These are phyloP conservation scores for Nymphaea thermarum DNA, from an alignment of 164 flowering plant genomes.

Conservation along the genomic window DNA sequence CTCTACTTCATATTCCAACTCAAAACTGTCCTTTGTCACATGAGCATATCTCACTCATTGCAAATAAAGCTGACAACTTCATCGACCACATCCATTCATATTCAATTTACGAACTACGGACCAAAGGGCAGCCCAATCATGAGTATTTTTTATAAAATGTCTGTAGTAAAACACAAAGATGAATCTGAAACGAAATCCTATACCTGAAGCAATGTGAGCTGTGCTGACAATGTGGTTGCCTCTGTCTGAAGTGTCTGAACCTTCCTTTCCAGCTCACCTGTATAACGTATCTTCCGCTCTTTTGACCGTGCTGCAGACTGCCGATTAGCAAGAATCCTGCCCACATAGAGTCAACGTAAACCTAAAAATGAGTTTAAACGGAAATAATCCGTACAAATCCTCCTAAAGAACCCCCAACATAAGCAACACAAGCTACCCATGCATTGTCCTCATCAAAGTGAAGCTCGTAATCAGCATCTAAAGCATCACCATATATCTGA, in stretches of 20 bases:
- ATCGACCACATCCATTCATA: too few species aligned
- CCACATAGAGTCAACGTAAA: neutral
- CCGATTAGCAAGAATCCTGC: slow-evolving; percentile 88
- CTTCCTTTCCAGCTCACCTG: slow-evolving; percentile 19
- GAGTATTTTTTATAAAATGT: too few species aligned
- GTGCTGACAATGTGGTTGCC: slow-evolving; percentile 18
- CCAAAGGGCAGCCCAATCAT: too few species aligned
- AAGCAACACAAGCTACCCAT: too few species aligned
- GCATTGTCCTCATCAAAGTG: too few species aligned
- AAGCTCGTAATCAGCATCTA: neutral
- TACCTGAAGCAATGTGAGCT: slow-evolving; percentile 76
- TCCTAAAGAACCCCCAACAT: too few species aligned
- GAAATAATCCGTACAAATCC: neutral
- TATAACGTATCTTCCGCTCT: slow-evolving; percentile 77
- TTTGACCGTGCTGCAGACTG: slow-evolving; percentile 95
- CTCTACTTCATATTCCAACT: too few species aligned
- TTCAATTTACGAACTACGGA: too few species aligned
- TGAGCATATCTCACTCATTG: too few species aligned
- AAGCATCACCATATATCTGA: neutral
- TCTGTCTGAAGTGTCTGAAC: slow-evolving; percentile 17
- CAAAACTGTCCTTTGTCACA: too few species aligned
- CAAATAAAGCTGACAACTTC: too few species aligned
- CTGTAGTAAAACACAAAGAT: too few species aligned
- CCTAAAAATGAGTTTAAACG: neutral
- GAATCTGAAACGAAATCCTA: neutral